Percentiles rank a stretch among this genome's conserved stretches.
These are phyloP conservation scores for Aotearoamyces nothofagi DNA, from an alignment of 2,329 filamentous ascomycete genomes.

Conservation along the genomic window DNA sequence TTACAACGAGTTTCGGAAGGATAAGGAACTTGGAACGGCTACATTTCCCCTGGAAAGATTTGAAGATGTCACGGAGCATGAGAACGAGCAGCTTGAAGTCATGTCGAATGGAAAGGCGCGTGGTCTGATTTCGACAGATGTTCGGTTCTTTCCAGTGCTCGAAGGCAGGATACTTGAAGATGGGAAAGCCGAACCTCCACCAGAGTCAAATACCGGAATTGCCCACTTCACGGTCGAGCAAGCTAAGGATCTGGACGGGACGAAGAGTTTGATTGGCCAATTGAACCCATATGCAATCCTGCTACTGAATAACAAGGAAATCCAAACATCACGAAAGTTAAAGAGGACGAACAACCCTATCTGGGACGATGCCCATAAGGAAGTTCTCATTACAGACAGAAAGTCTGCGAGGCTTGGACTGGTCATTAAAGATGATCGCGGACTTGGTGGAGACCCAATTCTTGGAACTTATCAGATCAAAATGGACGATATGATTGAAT, in stretches of 20 bases:
- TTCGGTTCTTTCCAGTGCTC: slow-evolving; percentile 92
- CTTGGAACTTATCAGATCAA: slow-evolving; percentile 92
- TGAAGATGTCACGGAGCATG: slow-evolving; percentile 60
- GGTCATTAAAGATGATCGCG: slow-evolving; percentile 90
- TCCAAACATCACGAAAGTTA: slow-evolving; percentile 79
- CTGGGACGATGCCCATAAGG: slow-evolving; percentile 84
- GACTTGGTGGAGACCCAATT: slow-evolving; percentile 66
- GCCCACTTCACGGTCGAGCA: slow-evolving; percentile 87
- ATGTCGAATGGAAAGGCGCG: slow-evolving; percentile 71
- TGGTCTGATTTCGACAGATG: slow-evolving; percentile 64
- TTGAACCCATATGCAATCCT: slow-evolving; percentile 85
- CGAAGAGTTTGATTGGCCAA: slow-evolving; percentile 79
- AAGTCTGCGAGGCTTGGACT: slow-evolving; percentile 82
- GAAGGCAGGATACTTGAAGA: slow-evolving; percentile 56
- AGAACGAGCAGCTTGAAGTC: slow-evolving; percentile 76
- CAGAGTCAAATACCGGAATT: slow-evolving; percentile 87
- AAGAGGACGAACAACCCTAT: slow-evolving; percentile 97
- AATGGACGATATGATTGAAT: slow-evolving; percentile 79
- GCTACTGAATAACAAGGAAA: slow-evolving; percentile 80
- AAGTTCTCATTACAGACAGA: slow-evolving; percentile 87
- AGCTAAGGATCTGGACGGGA: slow-evolving; percentile 87
- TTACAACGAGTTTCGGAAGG: slow-evolving; percentile 91
- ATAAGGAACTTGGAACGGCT: slow-evolving; percentile 82
- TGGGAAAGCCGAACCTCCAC: slow-evolving; percentile 64
- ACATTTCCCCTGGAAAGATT: slow-evolving; percentile 76